phyloP scores from a whole-genome alignment of 1,284 basidiomycete species.

The Moesziomyces parantarcticus region DNA sequence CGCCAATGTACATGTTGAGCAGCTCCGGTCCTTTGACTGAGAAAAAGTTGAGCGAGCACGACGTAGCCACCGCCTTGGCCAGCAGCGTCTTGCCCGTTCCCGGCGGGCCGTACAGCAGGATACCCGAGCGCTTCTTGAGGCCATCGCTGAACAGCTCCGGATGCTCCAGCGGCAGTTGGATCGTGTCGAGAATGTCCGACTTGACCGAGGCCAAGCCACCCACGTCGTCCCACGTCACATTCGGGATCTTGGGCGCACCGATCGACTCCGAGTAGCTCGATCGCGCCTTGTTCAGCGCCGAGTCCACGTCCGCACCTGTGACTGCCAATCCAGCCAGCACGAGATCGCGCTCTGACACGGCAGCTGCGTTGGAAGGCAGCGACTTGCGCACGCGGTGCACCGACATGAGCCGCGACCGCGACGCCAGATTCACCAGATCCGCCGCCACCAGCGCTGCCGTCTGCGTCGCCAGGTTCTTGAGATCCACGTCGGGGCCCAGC shows the following conservation, averaged over 20 bases:
- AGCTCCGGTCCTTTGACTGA: conserved; percentile 71
- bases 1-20: conserved; percentile 71
- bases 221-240: conserved; percentile 96
- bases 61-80: conserved; percentile 76
- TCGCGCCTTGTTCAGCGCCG: conserved; percentile 80
- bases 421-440: conserved; percentile 81
- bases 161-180: conserved; percentile 92
- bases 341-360: conserved; percentile 37
- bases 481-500: conserved; percentile 82
- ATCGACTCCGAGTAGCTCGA: conserved; percentile 88
- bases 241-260: conserved; percentile 95
- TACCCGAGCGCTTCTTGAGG: conserved; percentile 91
- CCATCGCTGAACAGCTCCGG: conserved; percentile 93
- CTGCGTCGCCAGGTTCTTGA: conserved; percentile 80
- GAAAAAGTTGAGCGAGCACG: conserved; percentile 71
- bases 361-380: conserved; percentile 8
- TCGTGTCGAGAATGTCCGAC: conserved; percentile 93
- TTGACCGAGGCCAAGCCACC: conserved; percentile 91
- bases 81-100: conserved; percentile 70
- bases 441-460: conserved; percentile 90
- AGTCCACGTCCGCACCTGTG: conserved; percentile 77
- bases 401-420: conserved; percentile 75
- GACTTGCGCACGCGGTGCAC: conserved; percentile 72
- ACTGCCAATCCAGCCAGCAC: conserved; percentile 73
- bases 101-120: conserved; percentile 69